These are phyloP conservation scores for Talaromyces amestolkiae DNA, from an alignment of 2,329 filamentous ascomycete species.

Conservation along the genomic window DNA sequence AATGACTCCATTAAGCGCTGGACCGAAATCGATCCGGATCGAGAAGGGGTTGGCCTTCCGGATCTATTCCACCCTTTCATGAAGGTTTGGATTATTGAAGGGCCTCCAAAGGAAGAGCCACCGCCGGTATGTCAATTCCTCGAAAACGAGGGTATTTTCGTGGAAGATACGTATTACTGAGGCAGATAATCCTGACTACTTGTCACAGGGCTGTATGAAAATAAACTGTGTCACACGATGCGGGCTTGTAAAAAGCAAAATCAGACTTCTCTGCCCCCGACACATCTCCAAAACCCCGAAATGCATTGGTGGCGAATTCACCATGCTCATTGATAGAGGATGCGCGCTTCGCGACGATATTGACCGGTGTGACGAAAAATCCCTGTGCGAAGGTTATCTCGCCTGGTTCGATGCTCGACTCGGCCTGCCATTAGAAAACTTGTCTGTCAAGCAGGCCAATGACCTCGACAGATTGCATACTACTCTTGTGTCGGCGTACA, in stretches of 20 bases:
- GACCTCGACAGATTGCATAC: neutral
- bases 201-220: conserved; percentile 7
- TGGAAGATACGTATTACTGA: neutral
- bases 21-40: conserved; percentile 9
- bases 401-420: conserved; percentile 4
- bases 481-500: neutral
- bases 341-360: conserved; percentile 7
- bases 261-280: conserved; percentile 3
- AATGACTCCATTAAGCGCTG: conserved; percentile 3
- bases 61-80: conserved; percentile 7
- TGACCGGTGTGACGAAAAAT: conserved; percentile 9
- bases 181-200: neutral
- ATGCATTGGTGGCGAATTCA: conserved; percentile 12
- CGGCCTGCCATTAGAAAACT: neutral
- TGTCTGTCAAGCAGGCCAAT: neutral
- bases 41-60: conserved; percentile 1
- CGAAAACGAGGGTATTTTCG: too few relatives aligned
- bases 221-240: conserved; percentile 16
- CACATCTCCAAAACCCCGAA: conserved; percentile 12
- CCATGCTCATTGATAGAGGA: conserved; percentile 12
- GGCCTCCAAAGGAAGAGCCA: conserved; percentile 1
- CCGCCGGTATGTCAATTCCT: neutral
- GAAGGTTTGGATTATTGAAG: conserved; percentile 13
- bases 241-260: conserved; percentile 13
- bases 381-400: conserved; percentile 9